phyloP scores from a whole-genome alignment of 768 basidiomycete species.

The Cubamyces sp. region DNA sequence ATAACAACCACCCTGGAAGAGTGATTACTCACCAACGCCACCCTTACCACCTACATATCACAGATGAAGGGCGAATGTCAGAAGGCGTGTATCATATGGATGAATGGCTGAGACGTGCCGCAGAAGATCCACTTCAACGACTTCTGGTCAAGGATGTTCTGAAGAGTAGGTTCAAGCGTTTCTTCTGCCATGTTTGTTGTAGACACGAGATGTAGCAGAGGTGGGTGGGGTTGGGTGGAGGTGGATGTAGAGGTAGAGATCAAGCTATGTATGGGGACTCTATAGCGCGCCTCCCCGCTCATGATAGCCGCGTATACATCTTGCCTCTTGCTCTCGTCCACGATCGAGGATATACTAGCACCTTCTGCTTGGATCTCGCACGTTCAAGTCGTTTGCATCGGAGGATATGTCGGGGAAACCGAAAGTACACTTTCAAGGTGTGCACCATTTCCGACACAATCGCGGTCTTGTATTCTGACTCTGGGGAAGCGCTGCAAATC shows the following conservation, averaged over 20 bases:
- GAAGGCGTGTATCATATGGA: conserved; percentile 13
- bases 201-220: background rate
- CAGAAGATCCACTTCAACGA: conserved; percentile 99
- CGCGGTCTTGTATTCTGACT: conserved; percentile 7
- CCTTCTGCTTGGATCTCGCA: conserved; percentile 15
- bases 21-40: conserved; percentile 81
- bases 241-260: background rate
- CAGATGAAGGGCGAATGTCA: conserved; percentile 15
- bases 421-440: conserved; percentile 46
- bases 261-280: background rate
- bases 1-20: background rate
- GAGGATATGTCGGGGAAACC: conserved; percentile 27
- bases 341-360: conserved; percentile 20
- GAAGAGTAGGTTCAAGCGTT: conserved; percentile 80
- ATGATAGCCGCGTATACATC: conserved; percentile 22
- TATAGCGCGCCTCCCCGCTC: conserved; percentile 6
- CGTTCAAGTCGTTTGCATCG: conserved; percentile 18
- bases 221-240: background rate
- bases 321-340: conserved; percentile 16
- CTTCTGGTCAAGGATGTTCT: conserved; percentile 93
- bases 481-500: conserved; percentile 69
- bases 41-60: conserved; percentile 85
- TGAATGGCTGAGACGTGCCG: conserved; percentile 54
- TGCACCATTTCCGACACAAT: conserved; percentile 11
- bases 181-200: conserved; percentile 56